Base-by-base conservation (phyloP, 352 stramenopile species). In the Phytopythium chamaehyphon region DNA sequence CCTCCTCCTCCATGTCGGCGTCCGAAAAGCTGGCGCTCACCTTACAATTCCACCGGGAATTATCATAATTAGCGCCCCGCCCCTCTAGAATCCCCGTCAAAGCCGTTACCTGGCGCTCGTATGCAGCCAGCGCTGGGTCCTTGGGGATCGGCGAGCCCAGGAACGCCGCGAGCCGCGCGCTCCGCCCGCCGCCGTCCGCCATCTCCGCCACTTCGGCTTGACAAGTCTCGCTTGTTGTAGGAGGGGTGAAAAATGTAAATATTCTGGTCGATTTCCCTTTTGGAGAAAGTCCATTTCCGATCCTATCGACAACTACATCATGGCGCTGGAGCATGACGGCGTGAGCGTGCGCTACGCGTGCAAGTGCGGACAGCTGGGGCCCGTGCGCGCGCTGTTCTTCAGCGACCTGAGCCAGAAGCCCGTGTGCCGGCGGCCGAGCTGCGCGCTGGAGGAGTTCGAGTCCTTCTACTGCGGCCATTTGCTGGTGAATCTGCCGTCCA, bases 381-480 rank as follows among this genome's bases (percentile, higher is more conserved):
- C 83, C 15, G 38, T 91, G 14, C 47, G 64, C 45, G 51, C 62
- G 14, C 58, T 94, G 45, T 92, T 89, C 61, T 94, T 71, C 65
- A 92, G 83, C 51, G 82, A 92, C 37, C 69, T 77, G 23, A 88
- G 79, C 40, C 67, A 87, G 18, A 88, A 88, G 50, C 62, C 82
- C 11, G 81, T 94, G 26, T 94, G 83, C 21, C 80, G 81, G 18
- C 60, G 65, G 28, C 73, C 83, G 23, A 40, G 57, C 45, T 94
- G 83, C 64, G 89, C 75, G 44, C 59, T 93, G 21, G 73, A 94
- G 51, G 86, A 95, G 64, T 93, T 95, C 49, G 83, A 95, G 67
- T 85, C 82, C 12, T 95, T 91, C 64, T 95, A 94, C 66, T 95
- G 86, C 61, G 69, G 79, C 26, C 84, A 86, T 26, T 64, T 90